Evolutionary conservation across 768 basidiomycete species (phyloP), one percentile per base, ranked within the genome.

Genomic region (Leucogyrophana mollusca): DNA sequence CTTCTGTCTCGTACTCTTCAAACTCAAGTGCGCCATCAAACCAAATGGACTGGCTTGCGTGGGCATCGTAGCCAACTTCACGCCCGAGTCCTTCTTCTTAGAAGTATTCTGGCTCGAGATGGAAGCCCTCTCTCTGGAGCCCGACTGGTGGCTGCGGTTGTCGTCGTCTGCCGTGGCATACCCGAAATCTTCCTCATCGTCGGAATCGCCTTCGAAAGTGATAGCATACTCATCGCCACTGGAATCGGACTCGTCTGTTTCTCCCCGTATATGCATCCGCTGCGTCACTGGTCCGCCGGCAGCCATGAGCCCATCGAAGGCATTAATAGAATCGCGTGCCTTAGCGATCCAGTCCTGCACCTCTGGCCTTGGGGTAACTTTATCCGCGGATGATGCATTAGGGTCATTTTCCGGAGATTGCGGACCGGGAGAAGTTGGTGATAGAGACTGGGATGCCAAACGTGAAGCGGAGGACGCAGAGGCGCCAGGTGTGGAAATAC

Each of bases 331-430:
- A 48, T 82, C 78, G 41, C 81, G 77, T 0, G 88, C 88, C 60
- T 82, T 85, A 6, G 81, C 73, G 45, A 91, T 82, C 89, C 89
- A 91, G 49, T 86, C 80, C 52, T 81, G 77, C 36, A 89, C 78
- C 42, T 79, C 83, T 47, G 83, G 78, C 36, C 71, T 73, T 6
- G 68, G 53, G 20, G 70, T 68, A 35, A 57, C 65, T 20, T 49
- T 30, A 42, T 52, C 23, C 4, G 54, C 42, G 48, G 65, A 52
- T 40, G 60, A 52, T 34, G 43, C 43, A 47, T 49, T 49, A 44
- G 57, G 50, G 34, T 40, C 59, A 54, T 55, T 57, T 2, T 38
- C 54, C 55, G 65, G 54, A 1, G 66, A 64, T 10, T 62, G 62
- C 8, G 45, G 54, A 38, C 64, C 53, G 8, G 69, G 50, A 6